Percentiles rank a stretch among this genome's conserved stretches.
Conservation (phyloP, 352 stramenopile genomes). For the Phytophthora melonis region DNA sequence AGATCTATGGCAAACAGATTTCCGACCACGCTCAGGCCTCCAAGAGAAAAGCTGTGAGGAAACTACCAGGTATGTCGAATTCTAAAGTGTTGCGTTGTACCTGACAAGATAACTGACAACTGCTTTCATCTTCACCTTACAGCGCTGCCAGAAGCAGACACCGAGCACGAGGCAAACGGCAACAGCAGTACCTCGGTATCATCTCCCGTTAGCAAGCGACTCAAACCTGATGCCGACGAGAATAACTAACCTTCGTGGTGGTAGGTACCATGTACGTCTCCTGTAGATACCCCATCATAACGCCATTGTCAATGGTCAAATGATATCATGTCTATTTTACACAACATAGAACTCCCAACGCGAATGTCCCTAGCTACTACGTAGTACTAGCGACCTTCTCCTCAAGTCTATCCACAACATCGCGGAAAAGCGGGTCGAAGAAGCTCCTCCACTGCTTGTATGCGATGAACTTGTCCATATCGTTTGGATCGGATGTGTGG, state of each 20-base stretch:
- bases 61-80: slow-evolving; percentile 28
- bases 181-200: slow-evolving; percentile 4
- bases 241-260: slow-evolving; percentile 6
- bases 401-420: slow-evolving; percentile 24
- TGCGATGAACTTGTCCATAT: slow-evolving; percentile 60
- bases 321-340: slow-evolving; percentile 25
- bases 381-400: background rate
- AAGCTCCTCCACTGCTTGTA: slow-evolving; percentile 59
- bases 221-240: slow-evolving; percentile 11
- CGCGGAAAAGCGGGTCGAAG: slow-evolving; percentile 55
- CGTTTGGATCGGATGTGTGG: slow-evolving; percentile 45
- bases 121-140: slow-evolving; percentile 2
- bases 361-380: background rate
- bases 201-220: slow-evolving; percentile 28
- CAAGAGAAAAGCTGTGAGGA: slow-evolving; percentile 32
- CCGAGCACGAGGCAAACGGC: slow-evolving; percentile 18
- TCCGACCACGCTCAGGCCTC: slow-evolving; percentile 6
- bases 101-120: background rate
- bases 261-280: slow-evolving; percentile 1
- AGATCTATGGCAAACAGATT: slow-evolving; percentile 30
- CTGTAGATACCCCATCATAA: slow-evolving; percentile 11
- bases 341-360: background rate
- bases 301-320: slow-evolving; percentile 8
- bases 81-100: background rate
- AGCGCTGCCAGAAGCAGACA: slow-evolving; percentile 27